phyloP scores from a whole-genome alignment of 2,329 filamentous ascomycete species.

The Fusarium falciforme region DNA sequence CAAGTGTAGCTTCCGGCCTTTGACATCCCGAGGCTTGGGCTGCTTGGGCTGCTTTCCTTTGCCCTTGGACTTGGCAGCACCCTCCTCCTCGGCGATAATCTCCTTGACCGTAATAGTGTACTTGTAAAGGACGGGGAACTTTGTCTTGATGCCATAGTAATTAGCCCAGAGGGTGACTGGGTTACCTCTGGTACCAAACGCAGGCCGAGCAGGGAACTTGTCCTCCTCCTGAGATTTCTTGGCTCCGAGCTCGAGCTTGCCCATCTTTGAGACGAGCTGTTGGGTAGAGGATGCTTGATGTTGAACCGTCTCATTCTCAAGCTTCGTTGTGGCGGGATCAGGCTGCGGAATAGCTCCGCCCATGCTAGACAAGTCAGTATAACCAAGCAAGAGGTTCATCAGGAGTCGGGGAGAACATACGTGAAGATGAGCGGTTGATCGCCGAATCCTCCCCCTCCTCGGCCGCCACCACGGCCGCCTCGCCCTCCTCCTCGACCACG shows the following conservation, averaged over 20 bases:
- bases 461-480: slow-evolving; percentile 34
- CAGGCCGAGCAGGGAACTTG: slow-evolving; percentile 60
- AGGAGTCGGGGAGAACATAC: slow-evolving; percentile 23
- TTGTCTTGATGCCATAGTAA: slow-evolving; percentile 60
- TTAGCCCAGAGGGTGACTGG: slow-evolving; percentile 64
- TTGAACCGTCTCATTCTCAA: slow-evolving; percentile 56
- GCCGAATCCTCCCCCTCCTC: slow-evolving; percentile 21
- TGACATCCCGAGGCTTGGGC: slow-evolving; percentile 47
- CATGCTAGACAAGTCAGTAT: slow-evolving; percentile 36
- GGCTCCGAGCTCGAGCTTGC: slow-evolving; percentile 46
- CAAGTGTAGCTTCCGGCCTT: slow-evolving; percentile 56
- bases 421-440: slow-evolving; percentile 27
- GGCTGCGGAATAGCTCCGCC: slow-evolving; percentile 31
- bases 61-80: slow-evolving; percentile 17
- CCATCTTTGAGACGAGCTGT: slow-evolving; percentile 51
- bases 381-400: not conserved
- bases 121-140: slow-evolving; percentile 53
- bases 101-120: slow-evolving; percentile 58
- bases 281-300: slow-evolving; percentile 43
- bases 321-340: slow-evolving; percentile 45
- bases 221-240: slow-evolving; percentile 34
- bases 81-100: slow-evolving; percentile 21
- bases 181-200: slow-evolving; percentile 59
- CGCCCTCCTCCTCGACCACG: slow-evolving; percentile 39
- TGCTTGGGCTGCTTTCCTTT: slow-evolving; percentile 24